These are phyloP conservation scores for Puccinia polysora DNA, from an alignment of 1,284 basidiomycete species.

Conservation along the genomic window DNA sequence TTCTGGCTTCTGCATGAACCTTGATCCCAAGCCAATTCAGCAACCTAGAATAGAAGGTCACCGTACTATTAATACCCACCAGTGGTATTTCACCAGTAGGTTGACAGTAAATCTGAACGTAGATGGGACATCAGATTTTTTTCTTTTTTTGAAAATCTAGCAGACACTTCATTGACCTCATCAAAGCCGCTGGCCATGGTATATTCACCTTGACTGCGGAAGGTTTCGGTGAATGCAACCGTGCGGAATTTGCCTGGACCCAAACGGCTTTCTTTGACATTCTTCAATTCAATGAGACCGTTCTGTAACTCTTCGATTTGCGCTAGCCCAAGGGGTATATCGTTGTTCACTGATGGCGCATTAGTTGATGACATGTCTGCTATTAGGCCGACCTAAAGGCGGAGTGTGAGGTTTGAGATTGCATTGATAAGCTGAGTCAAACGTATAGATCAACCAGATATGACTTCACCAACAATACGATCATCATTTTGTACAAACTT, in stretches of 20 bases:
- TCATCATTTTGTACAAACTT: slow-evolving; percentile 53
- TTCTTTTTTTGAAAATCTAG: not conserved
- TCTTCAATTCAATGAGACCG: slow-evolving; percentile 53
- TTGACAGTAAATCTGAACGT: slow-evolving; percentile 53
- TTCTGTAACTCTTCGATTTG: slow-evolving; percentile 56
- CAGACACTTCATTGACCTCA: slow-evolving; percentile 47
- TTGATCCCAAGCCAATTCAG: slow-evolving; percentile 55
- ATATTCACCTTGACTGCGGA: slow-evolving; percentile 52
- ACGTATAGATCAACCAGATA: not conserved
- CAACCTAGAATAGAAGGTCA: slow-evolving; percentile 52
- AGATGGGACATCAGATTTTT: not conserved
- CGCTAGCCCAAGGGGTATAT: slow-evolving; percentile 53
- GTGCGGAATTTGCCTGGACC: slow-evolving; percentile 50
- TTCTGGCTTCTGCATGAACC: slow-evolving; percentile 54
- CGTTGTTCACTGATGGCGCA: slow-evolving; percentile 51
- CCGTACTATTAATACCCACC: slow-evolving; percentile 51
- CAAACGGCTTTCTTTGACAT: slow-evolving; percentile 52
- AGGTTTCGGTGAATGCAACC: slow-evolving; percentile 55
- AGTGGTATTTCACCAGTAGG: slow-evolving; percentile 54
- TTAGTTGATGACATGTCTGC: slow-evolving; percentile 54
- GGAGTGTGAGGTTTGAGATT: not conserved
- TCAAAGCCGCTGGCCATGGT: slow-evolving; percentile 52
- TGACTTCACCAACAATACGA: slow-evolving; percentile 49
- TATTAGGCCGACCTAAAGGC: slow-evolving; percentile 53
- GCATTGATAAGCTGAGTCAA: not conserved